Conservation (phyloP, 257 asterid genomes). For the Solanum chilense region DNA sequence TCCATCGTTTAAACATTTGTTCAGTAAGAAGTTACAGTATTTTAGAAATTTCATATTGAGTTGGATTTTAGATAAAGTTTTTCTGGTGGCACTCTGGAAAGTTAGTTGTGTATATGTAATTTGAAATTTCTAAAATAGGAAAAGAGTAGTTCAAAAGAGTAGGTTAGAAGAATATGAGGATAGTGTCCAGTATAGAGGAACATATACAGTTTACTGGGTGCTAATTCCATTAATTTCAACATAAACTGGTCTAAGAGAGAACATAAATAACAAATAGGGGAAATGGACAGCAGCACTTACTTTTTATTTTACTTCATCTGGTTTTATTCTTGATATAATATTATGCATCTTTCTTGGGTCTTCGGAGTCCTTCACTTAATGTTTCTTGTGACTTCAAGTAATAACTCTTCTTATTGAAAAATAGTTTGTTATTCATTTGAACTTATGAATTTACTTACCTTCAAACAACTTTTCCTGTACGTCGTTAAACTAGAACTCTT, state of each 20-base stretch:
- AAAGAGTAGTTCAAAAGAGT: background rate
- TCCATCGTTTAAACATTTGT: background rate
- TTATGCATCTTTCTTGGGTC: background rate
- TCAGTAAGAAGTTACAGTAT: background rate
- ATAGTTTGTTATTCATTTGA: background rate
- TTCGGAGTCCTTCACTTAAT: background rate
- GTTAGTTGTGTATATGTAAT: background rate
- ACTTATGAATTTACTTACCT: background rate
- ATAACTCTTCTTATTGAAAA: background rate
- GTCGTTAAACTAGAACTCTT: background rate
- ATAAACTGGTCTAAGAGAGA: background rate
- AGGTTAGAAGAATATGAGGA: background rate
- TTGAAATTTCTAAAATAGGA: background rate
- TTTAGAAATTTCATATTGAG: background rate
- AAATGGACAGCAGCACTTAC: background rate
- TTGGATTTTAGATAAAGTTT: background rate
- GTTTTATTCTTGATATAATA: background rate
- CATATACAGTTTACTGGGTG: background rate
- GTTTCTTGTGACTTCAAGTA: background rate
- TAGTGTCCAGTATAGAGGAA: background rate
- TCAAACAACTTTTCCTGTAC: background rate
- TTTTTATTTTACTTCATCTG: background rate
- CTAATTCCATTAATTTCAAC: background rate
- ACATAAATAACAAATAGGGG: background rate
- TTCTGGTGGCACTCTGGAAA: background rate